Conservation (phyloP, 306 rosid species). For the Vicia faba region DNA sequence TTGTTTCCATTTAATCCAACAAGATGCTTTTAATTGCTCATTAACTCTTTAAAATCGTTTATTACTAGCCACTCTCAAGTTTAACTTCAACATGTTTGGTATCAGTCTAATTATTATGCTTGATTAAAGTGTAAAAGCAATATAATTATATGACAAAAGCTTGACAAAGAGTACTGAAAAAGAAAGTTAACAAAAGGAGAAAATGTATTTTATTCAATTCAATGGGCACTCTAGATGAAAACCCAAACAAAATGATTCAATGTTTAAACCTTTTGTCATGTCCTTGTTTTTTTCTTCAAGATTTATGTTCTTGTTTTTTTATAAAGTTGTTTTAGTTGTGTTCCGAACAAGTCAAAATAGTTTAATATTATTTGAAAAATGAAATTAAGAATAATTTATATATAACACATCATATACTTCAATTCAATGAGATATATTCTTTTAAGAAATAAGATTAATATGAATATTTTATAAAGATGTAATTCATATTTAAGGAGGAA, state of each 20-base stretch:
- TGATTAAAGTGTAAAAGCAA: slow-evolving; percentile 37
- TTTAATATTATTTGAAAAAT: too few species aligned
- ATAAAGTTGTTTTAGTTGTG: too few species aligned
- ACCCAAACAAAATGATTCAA: slow-evolving; percentile 41
- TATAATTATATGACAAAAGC: slow-evolving; percentile 36
- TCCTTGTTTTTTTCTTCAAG: neutral
- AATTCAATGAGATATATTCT: too few species aligned
- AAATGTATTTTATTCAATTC: slow-evolving; percentile 19
- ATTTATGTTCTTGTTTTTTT: too few species aligned
- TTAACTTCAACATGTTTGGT: slow-evolving; percentile 47
- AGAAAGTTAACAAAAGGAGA: slow-evolving; percentile 16
- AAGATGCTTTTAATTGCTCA: slow-evolving; percentile 46
- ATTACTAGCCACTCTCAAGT: slow-evolving; percentile 23
- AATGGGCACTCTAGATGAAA: slow-evolving; percentile 1
- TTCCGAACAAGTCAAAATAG: too few species aligned
- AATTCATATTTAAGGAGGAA: too few species aligned
- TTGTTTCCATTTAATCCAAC: slow-evolving; percentile 68
- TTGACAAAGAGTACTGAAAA: slow-evolving; percentile 30
- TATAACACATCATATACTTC: too few species aligned
- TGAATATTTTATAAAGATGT: too few species aligned
- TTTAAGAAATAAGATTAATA: too few species aligned
- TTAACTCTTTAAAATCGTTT: slow-evolving; percentile 22
- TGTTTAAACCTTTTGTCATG: slow-evolving; percentile 33
- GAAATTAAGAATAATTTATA: too few species aligned
- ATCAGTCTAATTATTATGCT: slow-evolving; percentile 40